A percentile compares a stretch with the other conserved stretches of the same genome.
Conservation (phyloP, 129 eudicot species). For the Tagetes patula region DNA sequence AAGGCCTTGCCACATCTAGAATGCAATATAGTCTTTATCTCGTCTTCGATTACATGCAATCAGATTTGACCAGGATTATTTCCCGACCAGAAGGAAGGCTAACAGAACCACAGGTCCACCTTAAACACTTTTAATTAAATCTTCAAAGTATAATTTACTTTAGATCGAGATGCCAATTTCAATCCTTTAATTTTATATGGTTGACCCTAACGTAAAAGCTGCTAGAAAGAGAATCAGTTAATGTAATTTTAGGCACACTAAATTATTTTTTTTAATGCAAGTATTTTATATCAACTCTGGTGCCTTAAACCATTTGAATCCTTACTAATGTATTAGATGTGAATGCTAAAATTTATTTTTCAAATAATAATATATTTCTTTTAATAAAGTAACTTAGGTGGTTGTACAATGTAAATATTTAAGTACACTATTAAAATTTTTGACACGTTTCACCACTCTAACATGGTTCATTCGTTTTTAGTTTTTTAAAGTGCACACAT, state of each 20-base stretch:
- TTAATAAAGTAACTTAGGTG: background rate
- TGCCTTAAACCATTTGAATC: background rate
- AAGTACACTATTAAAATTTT: background rate
- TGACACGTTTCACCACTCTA: background rate
- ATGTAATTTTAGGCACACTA: no score
- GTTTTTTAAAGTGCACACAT: background rate
- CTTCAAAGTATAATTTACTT: background rate
- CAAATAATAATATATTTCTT: background rate
- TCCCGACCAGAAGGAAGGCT: constrained; percentile 64
- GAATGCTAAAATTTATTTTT: background rate
- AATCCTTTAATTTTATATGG: background rate
- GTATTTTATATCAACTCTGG: background rate
- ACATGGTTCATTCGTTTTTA: background rate
- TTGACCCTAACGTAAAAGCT: no score
- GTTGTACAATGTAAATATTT: background rate
- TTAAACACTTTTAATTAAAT: constrained; percentile 12
- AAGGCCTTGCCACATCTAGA: constrained; percentile 88
- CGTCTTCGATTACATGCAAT: constrained; percentile 72
- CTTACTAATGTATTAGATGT: background rate
- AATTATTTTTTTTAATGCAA: background rate
- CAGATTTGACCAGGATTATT: constrained; percentile 66
- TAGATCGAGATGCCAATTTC: background rate
- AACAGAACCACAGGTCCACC: constrained; percentile 71
- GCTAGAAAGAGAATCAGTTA: background rate
- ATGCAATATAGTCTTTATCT: constrained; percentile 90